Evolutionary conservation across 345 rosid species (phyloP).

Genomic region (Citrus reticulata): DNA sequence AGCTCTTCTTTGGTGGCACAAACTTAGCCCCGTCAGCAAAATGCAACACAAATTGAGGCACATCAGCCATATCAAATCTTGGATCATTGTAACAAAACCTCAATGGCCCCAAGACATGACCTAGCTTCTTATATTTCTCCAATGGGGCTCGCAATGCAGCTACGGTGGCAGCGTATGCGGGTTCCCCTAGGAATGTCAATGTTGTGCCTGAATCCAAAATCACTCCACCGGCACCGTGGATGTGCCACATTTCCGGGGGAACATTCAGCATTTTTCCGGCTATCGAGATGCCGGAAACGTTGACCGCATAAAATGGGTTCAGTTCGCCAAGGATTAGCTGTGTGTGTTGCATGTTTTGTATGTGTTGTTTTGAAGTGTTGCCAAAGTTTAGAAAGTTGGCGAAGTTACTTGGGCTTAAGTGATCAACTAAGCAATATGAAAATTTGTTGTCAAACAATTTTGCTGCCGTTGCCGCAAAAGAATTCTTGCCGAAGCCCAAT

Average conservation of each 20-base stretch:
- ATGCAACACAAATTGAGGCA: constrained; percentile 14
- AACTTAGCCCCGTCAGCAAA: constrained; percentile 14
- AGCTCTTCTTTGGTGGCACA: constrained; percentile 12
- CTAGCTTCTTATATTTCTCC: background rate
- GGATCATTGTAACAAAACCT: background rate
- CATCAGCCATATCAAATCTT: background rate
- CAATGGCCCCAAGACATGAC: background rate
- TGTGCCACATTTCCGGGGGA: constrained; percentile 1
- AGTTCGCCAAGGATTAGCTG: constrained; percentile 3
- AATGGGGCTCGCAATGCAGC: constrained; percentile 1
- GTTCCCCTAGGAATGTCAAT: constrained; percentile 18
- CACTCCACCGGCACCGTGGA: background rate
- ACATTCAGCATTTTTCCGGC: constrained; percentile 15
- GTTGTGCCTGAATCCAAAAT: constrained; percentile 29
- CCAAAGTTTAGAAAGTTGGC: constrained; percentile 28
- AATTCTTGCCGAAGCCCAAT: constrained; percentile 15
- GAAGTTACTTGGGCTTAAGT: constrained; percentile 15
- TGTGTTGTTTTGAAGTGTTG: too few relatives aligned
- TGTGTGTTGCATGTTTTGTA: constrained; percentile 16
- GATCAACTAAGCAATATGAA: constrained; percentile 37
- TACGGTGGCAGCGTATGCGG: constrained; percentile 4
- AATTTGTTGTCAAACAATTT: constrained; percentile 21
- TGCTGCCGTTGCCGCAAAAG: constrained; percentile 19
- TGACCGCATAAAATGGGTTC: constrained; percentile 12
- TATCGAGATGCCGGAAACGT: constrained; percentile 23